Evolutionary conservation across 768 basidiomycete species (phyloP), one percentile per base, ranked within the genome.

Genomic region (Trametes maxima): DNA sequence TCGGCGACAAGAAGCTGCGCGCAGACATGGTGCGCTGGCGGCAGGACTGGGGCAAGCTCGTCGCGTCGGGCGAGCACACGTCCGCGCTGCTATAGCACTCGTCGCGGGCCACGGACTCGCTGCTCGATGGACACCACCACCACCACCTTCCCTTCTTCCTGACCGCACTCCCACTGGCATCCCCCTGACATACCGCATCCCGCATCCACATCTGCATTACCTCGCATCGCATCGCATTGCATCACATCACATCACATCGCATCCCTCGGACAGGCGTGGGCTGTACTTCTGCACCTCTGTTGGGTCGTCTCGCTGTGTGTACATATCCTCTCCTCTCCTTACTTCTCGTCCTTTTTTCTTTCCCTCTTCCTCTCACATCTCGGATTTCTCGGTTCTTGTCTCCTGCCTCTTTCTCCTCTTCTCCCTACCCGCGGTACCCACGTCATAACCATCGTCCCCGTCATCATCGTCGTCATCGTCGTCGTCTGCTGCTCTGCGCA

Each of bases 21-120:
- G 70, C 77, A 17, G 85, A 79, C 65, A 95, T 98, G 81, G 72
- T 69, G 25, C 72, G 68, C 50, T 98, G 95, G 96, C 80, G 94
- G 64, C 73, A 71, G 42, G 90, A 94, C 65, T 98, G 95, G 95
- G 78, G 77, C 65, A 79, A 69, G 44, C 84, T 92, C 33, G 89
- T 91, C 19, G 80, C 77, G 14, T 72, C 81, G 7, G 90, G 90
- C 54, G 84, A 82, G 68, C 86, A 90, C 16, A 79, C 76, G 33
- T 70, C 76, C 5, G 90, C 83, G 19, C 76, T 92, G 52, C 75
- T 90, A 74, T 90, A 76, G 67, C 65, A 43, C 22, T 60, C 40
- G 24, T 22, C 17, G 2, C 39, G 39, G 39, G 39, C 12, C 43
- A 50, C 47, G 52, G 55, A 50, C 28, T 51, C 25, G 49, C 50